Base-by-base conservation (phyloP, 208 protist genomes). In the Leishmania amazonensis region DNA sequence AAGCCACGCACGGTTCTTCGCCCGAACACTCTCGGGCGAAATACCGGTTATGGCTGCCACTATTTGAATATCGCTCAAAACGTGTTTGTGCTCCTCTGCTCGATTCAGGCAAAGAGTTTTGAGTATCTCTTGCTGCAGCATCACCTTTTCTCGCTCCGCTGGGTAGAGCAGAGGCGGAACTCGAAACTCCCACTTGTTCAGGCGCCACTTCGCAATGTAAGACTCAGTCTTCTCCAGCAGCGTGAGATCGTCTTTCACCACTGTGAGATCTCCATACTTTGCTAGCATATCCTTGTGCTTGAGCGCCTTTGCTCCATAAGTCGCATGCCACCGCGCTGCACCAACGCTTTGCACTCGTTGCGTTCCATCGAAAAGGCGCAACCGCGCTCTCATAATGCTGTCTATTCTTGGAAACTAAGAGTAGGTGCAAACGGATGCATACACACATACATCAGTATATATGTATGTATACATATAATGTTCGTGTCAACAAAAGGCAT, bases 181-280 rank as follows among this genome's bases (percentile, higher is more conserved):
- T 31, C 94, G 87, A 79, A 97, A 94, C 79, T 97, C 90, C 93
- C 94, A 97, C 73, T 93, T 93, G 72, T 97, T 97, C 47, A 97
- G 87, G 28, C 89, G 93, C 93, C 94, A 97, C 21, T 83, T 80
- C 2, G 78, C 80, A 77, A 97, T 89, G 35, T 80, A 76, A 62
- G 78, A 85, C 60, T 97, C 92, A 0, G 90, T 88, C 54, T 85
- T 49, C 73, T 95, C 88, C 57, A 97, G 76, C 38, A 96, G 83
- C 5, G 60, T 74, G 15, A 95, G 74, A 58, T 84, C 81, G 38
- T 93, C 82, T 24, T 19, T 72, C 7, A 17, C 35, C 31, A 77
- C 68, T 13, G 72, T 77, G 40, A 31, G 13, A 47, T 45, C 76
- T 7, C 68, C 35, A 77, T 83, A 94, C 47, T 76, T 75, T 47